Conservation (phyloP, 1,139 yeast species). For the Suhomyces maxii region DNA sequence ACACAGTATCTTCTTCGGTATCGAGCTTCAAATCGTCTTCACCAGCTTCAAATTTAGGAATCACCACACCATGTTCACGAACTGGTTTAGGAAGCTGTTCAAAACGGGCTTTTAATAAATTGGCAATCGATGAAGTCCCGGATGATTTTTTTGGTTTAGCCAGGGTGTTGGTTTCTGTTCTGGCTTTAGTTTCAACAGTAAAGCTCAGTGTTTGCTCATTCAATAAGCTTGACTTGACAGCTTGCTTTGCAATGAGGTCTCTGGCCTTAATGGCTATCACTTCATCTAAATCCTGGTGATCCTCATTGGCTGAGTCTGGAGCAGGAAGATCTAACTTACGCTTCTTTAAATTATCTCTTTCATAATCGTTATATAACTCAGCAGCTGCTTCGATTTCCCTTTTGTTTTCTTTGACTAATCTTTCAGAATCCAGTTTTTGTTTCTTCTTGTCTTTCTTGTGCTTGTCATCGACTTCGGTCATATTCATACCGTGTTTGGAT, state of each 20-base stretch:
- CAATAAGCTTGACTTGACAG: constrained; percentile 19
- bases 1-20: constrained; percentile 4
- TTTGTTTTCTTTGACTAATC: constrained; percentile 21
- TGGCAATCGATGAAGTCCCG: neutral
- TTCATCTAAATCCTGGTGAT: constrained; percentile 12
- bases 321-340: constrained; percentile 56
- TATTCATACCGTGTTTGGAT: constrained; percentile 47
- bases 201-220: constrained; percentile 1
- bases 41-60: constrained; percentile 27
- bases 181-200: constrained; percentile 4
- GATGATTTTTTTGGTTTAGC: constrained; percentile 18
- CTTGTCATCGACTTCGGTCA: constrained; percentile 39
- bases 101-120: constrained; percentile 19
- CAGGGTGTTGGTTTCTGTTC: constrained; percentile 20
- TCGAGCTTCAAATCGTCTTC: constrained; percentile 22
- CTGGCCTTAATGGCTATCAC: constrained; percentile 8
- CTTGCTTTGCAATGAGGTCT: constrained; percentile 21
- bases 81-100: constrained; percentile 31
- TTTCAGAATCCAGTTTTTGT: constrained; percentile 22
- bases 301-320: constrained; percentile 26
- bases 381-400: constrained; percentile 32
- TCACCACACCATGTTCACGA: constrained; percentile 21
- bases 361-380: constrained; percentile 29
- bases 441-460: constrained; percentile 32
- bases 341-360: constrained; percentile 46